Evolutionary conservation across 2,329 filamentous ascomycete genomes (phyloP).

Genomic region (Hypoxylon sp.): DNA sequence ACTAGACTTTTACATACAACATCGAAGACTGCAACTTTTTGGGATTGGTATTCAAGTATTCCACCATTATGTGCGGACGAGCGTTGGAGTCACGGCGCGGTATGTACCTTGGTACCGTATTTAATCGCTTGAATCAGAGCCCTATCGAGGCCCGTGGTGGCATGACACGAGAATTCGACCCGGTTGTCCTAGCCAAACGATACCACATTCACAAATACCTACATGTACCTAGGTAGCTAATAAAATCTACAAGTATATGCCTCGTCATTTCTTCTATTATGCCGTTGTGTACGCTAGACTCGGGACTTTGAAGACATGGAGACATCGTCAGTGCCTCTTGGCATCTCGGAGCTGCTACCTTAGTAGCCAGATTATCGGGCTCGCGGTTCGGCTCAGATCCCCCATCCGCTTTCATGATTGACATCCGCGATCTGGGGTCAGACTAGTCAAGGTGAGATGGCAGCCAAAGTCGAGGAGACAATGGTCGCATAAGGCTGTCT

Average conservation of each 20-base stretch:
- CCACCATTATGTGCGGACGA: background rate
- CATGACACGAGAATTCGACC: background rate
- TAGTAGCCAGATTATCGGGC: slow-evolving; percentile 23
- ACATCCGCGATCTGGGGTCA: slow-evolving; percentile 36
- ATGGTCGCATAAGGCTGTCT: slow-evolving; percentile 37
- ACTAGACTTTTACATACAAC: background rate
- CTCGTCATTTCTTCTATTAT: slow-evolving; percentile 15
- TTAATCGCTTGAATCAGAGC: background rate
- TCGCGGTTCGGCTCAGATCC: slow-evolving; percentile 38
- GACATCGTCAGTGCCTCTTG: slow-evolving; percentile 16
- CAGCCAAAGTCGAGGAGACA: slow-evolving; percentile 28
- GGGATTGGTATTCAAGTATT: slow-evolving; percentile 1
- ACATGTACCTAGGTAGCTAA: too few relatives aligned
- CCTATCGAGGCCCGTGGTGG: background rate
- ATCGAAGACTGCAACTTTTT: slow-evolving; percentile 12
- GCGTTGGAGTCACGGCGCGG: slow-evolving; percentile 7
- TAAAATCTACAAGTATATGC: slow-evolving; percentile 12
- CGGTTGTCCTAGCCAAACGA: slow-evolving; percentile 20
- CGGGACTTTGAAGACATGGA: slow-evolving; percentile 1
- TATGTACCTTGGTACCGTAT: slow-evolving; percentile 7
- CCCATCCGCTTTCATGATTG: slow-evolving; percentile 31
- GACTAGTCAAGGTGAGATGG: slow-evolving; percentile 29
- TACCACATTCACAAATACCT: slow-evolving; percentile 20
- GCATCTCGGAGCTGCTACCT: slow-evolving; percentile 15
- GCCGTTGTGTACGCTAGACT: background rate